Conservation (phyloP, 2,329 filamentous ascomycete genomes). For the Trichoderma pleuroti region DNA sequence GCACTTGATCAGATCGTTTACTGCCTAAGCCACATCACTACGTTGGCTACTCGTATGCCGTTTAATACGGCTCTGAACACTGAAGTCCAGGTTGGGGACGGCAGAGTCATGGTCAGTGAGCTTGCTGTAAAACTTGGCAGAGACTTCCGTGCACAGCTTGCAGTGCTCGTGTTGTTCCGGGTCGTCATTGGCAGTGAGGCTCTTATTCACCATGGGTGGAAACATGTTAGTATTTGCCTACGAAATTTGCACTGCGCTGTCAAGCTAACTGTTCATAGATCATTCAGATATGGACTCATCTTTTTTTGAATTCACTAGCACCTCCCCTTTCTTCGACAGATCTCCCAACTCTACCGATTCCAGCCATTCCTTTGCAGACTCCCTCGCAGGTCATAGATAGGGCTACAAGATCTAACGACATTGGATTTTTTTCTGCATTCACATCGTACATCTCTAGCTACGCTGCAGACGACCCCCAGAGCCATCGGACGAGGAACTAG, state of each 20-base stretch:
- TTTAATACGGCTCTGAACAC: conserved; percentile 89
- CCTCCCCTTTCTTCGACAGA: conserved; percentile 69
- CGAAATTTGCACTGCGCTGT: background rate
- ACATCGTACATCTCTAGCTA: conserved; percentile 98
- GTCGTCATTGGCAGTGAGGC: conserved; percentile 83
- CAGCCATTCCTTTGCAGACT: conserved; percentile 81
- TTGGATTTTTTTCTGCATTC: conserved; percentile 87
- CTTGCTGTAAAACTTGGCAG: conserved; percentile 92
- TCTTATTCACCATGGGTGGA: conserved; percentile 73
- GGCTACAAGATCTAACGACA: conserved; percentile 71
- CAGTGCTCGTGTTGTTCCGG: conserved; percentile 91
- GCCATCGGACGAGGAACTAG: conserved; percentile 93
- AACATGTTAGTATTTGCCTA: conserved; percentile 56
- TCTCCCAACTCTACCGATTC: conserved; percentile 65
- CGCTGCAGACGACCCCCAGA: conserved; percentile 97
- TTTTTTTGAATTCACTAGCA: conserved; percentile 93
- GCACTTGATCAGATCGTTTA: conserved; percentile 91
- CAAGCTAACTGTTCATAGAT: conserved; percentile 51
- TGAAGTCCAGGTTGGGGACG: conserved; percentile 87
- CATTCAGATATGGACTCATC: conserved; percentile 86
- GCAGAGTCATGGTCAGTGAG: conserved; percentile 97
- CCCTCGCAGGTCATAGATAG: conserved; percentile 92
- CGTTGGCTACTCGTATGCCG: conserved; percentile 69
- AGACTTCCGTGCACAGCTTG: conserved; percentile 89
- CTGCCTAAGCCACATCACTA: conserved; percentile 86